Evolutionary conservation across 257 asterid genomes (phyloP).

Genomic region (Fraxinus quadrangulata): DNA sequence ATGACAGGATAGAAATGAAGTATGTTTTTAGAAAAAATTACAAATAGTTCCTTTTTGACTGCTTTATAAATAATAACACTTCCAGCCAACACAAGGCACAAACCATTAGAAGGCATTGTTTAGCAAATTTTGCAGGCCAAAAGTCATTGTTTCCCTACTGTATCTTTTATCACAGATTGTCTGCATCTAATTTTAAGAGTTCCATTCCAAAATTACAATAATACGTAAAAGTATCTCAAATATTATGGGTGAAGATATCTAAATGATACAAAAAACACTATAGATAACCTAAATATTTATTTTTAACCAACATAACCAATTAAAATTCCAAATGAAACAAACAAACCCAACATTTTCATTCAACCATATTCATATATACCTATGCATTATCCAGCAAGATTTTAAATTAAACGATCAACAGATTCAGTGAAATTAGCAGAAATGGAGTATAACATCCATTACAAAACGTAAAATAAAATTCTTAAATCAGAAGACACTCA

Average conservation of each 20-base stretch:
- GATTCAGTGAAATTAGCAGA: neutral
- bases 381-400: slow-evolving; percentile 18
- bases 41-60: neutral
- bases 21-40: neutral
- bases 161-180: neutral
- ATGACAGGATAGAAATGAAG: neutral
- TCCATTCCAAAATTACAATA: neutral
- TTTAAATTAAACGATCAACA: neutral
- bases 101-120: neutral
- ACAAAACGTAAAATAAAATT: neutral
- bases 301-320: neutral
- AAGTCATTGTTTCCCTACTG: neutral
- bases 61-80: neutral
- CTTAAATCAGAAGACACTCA: slow-evolving; percentile 35
- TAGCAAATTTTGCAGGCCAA: neutral
- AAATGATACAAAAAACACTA: neutral
- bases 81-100: neutral
- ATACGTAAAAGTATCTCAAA: too few relatives aligned
- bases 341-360: slow-evolving; percentile 3
- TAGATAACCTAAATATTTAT: neutral
- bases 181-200: neutral
- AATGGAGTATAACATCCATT: neutral
- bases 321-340: neutral
- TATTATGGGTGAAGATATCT: too few relatives aligned
- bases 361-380: slow-evolving; percentile 1